Conservation (phyloP, 805 yeast species). For the Lipomyces chichibuensis region DNA sequence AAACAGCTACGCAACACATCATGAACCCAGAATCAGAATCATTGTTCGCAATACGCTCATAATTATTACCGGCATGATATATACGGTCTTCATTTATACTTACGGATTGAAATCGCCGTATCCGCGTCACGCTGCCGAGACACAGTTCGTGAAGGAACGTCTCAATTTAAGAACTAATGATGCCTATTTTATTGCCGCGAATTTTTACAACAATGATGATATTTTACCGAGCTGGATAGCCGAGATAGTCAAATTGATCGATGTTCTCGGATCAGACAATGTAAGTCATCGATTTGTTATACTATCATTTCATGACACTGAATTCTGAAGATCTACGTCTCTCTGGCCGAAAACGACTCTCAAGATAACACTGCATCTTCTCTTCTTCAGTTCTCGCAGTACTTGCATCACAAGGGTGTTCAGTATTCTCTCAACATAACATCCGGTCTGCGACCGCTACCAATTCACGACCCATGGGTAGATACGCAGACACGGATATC, state of each 20-base stretch:
- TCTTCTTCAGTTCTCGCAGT: conserved; percentile 21
- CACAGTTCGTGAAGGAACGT: background rate
- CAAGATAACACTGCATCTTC: conserved; percentile 25
- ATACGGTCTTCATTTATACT: background rate
- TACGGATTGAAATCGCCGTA: conserved; percentile 11
- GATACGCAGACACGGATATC: conserved; percentile 19
- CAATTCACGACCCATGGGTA: conserved; percentile 28
- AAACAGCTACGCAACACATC: background rate
- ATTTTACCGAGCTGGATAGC: conserved; percentile 24
- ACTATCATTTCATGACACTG: background rate
- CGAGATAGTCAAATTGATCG: conserved; percentile 18
- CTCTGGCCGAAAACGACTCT: conserved; percentile 30
- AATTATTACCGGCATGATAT: background rate
- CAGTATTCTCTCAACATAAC: conserved; percentile 20
- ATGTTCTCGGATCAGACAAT: conserved; percentile 26
- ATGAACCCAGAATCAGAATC: background rate
- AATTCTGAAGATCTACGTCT: conserved; percentile 19
- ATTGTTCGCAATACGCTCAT: conserved; percentile 1
- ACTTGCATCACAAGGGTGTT: conserved; percentile 18
- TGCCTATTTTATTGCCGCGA: conserved; percentile 30
- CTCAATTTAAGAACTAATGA: background rate
- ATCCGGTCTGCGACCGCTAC: conserved; percentile 23
- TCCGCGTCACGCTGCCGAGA: background rate
- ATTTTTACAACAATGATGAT: conserved; percentile 25
- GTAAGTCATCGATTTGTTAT: conserved; percentile 6